Conservation (phyloP, 345 rosid species). For the Cardamine occulta region DNA sequence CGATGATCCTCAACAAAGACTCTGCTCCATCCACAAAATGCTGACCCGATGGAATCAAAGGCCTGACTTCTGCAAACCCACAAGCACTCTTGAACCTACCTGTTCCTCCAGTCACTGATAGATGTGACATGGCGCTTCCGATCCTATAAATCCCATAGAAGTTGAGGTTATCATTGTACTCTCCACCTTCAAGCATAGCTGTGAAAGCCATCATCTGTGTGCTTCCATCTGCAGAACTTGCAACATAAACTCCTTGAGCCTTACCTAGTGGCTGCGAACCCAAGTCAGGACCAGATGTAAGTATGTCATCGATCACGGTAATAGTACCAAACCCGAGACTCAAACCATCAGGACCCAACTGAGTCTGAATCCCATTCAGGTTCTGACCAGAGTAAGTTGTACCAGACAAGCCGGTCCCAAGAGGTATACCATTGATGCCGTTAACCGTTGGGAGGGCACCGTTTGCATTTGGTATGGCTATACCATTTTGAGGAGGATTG, state of each 20-base stretch:
- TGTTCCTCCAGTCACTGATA: slow-evolving; percentile 88
- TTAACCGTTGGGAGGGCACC: slow-evolving; percentile 88
- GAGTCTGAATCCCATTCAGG: slow-evolving; percentile 64
- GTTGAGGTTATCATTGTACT: slow-evolving; percentile 87
- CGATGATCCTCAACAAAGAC: slow-evolving; percentile 65
- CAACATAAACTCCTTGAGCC: slow-evolving; percentile 92
- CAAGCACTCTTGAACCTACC: slow-evolving; percentile 71
- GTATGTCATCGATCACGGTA: slow-evolving; percentile 81
- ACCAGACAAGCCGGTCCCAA: slow-evolving; percentile 92
- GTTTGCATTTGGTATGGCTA: slow-evolving; percentile 84
- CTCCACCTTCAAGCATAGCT: slow-evolving; percentile 90
- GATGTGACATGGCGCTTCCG: slow-evolving; percentile 71
- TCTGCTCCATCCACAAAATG: slow-evolving; percentile 73
- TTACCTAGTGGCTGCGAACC: slow-evolving; percentile 79
- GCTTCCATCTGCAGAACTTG: slow-evolving; percentile 79
- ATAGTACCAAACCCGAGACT: slow-evolving; percentile 89
- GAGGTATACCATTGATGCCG: slow-evolving; percentile 78
- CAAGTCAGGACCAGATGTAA: slow-evolving; percentile 77
- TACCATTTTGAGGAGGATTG: slow-evolving; percentile 63
- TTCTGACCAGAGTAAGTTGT: slow-evolving; percentile 55
- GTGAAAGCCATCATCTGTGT: slow-evolving; percentile 98
- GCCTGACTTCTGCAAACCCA: slow-evolving; percentile 77
- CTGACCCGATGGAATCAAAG: slow-evolving; percentile 81
- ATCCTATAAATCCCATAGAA: slow-evolving; percentile 79
- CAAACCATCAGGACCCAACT: slow-evolving; percentile 82